These are phyloP conservation scores for Gossypium trilobum DNA, from an alignment of 441 rosid genomes.

Conservation along the genomic window DNA sequence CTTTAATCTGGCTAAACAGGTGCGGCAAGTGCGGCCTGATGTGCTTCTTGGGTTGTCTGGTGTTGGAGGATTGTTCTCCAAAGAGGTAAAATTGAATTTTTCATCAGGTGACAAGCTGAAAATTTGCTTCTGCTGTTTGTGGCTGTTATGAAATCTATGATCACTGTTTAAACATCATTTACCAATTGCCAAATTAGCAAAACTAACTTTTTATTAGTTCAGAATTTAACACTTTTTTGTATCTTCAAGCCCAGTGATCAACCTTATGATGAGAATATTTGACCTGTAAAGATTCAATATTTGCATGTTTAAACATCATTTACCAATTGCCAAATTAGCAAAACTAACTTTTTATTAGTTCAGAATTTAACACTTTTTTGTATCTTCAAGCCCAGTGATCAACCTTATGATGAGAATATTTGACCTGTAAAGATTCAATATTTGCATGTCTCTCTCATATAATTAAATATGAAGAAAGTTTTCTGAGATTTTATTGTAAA, in stretches of 20 bases:
- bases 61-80: constrained; percentile 94
- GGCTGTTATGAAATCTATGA: not conserved
- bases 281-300: too few relatives aligned
- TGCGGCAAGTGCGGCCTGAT: constrained; percentile 87
- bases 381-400: not conserved
- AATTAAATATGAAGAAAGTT: not conserved
- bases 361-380: not conserved
- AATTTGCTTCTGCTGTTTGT: not conserved
- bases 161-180: not conserved
- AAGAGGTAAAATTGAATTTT: constrained; percentile 53
- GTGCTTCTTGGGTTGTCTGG: constrained; percentile 99
- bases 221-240: not conserved
- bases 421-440: not conserved
- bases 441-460: not conserved
- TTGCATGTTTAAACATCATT: too few relatives aligned
- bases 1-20: constrained; percentile 39
- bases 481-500: not conserved
- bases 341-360: too few relatives aligned
- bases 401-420: not conserved
- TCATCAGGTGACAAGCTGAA: constrained; percentile 2
- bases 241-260: too few relatives aligned
- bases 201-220: not conserved
- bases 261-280: too few relatives aligned
- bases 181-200: too few relatives aligned
- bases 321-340: too few relatives aligned